A percentile compares a stretch with the other conserved stretches of the same genome.
Conservation (phyloP, 2,329 filamentous ascomycete species). For the Phaeomoniella chlamydospora region DNA sequence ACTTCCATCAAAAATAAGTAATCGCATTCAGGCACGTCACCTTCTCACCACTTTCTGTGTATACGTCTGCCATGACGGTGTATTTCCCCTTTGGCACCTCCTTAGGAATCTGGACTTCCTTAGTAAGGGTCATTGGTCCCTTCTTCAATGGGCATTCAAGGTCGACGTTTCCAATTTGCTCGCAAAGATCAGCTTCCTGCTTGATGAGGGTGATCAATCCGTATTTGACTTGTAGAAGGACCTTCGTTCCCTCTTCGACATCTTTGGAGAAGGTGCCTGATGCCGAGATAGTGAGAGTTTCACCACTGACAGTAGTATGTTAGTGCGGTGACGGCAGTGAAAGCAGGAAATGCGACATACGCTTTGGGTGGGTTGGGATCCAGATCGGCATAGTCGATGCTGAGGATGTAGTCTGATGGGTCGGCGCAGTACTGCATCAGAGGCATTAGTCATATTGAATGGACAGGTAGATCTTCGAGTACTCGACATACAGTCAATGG, state of each 20-base stretch:
- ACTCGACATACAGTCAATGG: conserved; percentile 1
- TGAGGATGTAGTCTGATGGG: conserved; percentile 55
- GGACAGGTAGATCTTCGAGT: too few species aligned
- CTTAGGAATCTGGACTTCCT: conserved; percentile 70
- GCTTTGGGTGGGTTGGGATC: conserved; percentile 71
- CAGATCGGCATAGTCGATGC: conserved; percentile 67
- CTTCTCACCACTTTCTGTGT: conserved; percentile 53
- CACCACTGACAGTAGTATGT: conserved; percentile 42
- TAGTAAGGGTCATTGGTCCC: conserved; percentile 58
- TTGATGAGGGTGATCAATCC: conserved; percentile 81
- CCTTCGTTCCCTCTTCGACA: conserved; percentile 66
- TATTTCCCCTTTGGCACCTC: conserved; percentile 82
- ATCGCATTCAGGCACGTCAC: conserved; percentile 75
- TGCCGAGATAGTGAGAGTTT: conserved; percentile 64
- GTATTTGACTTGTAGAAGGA: conserved; percentile 79
- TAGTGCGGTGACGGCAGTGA: conserved; percentile 4
- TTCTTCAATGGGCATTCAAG: conserved; percentile 76
- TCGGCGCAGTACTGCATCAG: conserved; percentile 49
- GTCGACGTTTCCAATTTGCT: conserved; percentile 77
- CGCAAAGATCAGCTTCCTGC: conserved; percentile 70
- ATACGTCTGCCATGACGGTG: conserved; percentile 75
- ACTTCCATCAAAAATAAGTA: conserved; percentile 3
- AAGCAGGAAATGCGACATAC: conserved; percentile 41
- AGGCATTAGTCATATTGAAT: not conserved
- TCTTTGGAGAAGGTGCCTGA: conserved; percentile 57